Base-by-base conservation (phyloP, 2,329 filamentous ascomycete genomes). In the Sordariomycetes sp. region DNA sequence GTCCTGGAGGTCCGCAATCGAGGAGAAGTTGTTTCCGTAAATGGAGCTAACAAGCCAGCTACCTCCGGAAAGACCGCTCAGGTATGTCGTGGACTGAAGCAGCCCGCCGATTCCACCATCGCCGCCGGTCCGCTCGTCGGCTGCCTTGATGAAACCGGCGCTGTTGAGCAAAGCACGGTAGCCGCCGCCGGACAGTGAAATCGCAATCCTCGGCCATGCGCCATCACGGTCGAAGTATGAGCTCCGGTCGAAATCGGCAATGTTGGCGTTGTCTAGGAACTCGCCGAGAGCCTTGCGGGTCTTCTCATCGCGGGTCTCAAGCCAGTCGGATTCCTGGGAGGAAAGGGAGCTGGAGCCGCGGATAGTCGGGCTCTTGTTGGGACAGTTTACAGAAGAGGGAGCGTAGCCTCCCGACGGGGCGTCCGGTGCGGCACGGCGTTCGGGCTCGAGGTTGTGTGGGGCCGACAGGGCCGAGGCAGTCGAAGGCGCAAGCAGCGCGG, bases 91-190 rank as follows among this genome's bases (percentile, higher is more conserved):
- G 3, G 87, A 80, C 74, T 96, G 91, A 61, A 96, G 75, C 62
- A 96, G 73, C 3, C 91, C 91, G 55, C 90, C 89, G 25, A 96
- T 76, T 54, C 90, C 87, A 3, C 89, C 89, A 57, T 82, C 82
- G 22, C 54, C 70, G 0, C 76, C 69, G 0, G 88, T 91, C 22
- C 91, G 82, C 64, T 72, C 81, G 69, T 96, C 91, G 63, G 90
- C 92, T 0, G 90, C 91, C 34, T 88, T 82, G 18, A 96, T 65
- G 51, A 86, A 87, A 60, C 91, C 91, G 18, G 86, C 91, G 43
- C 89, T 90, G 67, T 88, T 93, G 75, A 92, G 76, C 74, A 95
- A 77, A n/a, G 91, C 90, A 59, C 91, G 80, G 69, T 94, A 96
- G 40, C 91, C 91, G 68, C 91, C 91, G 14, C 90, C 90, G 0